Base-by-base conservation (phyloP, 2,329 filamentous ascomycete species). In the Colletotrichum destructivum region DNA sequence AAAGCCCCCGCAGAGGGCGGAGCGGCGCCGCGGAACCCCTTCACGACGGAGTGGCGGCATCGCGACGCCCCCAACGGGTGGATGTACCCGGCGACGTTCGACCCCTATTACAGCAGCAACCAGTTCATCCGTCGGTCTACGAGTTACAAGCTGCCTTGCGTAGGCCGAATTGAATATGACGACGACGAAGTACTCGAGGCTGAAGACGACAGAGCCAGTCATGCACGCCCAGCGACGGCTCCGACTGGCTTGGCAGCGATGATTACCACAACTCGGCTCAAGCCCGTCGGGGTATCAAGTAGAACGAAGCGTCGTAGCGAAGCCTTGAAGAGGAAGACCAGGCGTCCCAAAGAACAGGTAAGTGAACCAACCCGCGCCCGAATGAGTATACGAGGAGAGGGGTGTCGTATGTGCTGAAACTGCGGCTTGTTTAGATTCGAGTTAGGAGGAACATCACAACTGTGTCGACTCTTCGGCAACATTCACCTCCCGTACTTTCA, bases 41-140 rank as follows among this genome's bases (percentile, higher is more conserved):
- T 72, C 35, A 71, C 73, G 40, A 66, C 71, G n/a, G 71, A 59
- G 51, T 74, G 73, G 73, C 46, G 59, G n/a, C 44, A 59, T 13
- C 59, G 73, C 2, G 51, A 60, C 2, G 26, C 57, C 5, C 68
- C 68, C 0, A 60, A 44, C 15, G 64, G 61, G 2, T 35, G 26
- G 47, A 21, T 23, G 49, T 62, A 23, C 5, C 69, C 66, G 18
- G n/a, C 44, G 5, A 60, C 38, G 11, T 72, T 66, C 26, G 73
- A 74, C 23, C 66, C 73, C 6, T 71, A 65, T 23, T 55, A 31
- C 13, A 74, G 51, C 35, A 73, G 73, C 54, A 66, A 73, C 40
- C 66, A 73, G n/a, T 74, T 65, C n/a, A 62, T 74, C 35, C 38
- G 52, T 46, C 57, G 70, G 51, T 23, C 62, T 51, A 62, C 40